Evolutionary conservation across 1,284 basidiomycete genomes (phyloP), one percentile per base, ranked within the genome.

Genomic region (Phylloboletellus chloephorus): DNA sequence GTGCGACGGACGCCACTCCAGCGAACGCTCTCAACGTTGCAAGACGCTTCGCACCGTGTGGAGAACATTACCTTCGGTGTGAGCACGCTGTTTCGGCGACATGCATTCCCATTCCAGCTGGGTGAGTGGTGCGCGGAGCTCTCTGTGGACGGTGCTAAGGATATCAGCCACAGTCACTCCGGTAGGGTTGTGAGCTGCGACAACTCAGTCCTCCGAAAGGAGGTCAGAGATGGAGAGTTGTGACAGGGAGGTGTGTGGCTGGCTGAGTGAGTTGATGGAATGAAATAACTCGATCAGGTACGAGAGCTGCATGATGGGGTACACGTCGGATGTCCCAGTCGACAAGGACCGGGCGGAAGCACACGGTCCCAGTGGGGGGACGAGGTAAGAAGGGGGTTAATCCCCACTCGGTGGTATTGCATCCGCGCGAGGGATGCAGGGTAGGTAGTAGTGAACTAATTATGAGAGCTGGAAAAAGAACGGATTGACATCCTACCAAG

Each of bases 81-180:
- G 67, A 8, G 57, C 40, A 22, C 63, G 67, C 34, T 78, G 69
- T 37, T 64, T 69, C 6, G 49, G 43, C n/a, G 64, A 61, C 38
- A 73, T 52, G 13, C 46, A 39, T 9, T 67, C 58, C 67, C 71
- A 76, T 44, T 77, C 73, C 1, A 40, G 36, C 9, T 52, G 59
- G 12, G 51, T 58, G 34, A 77, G 58, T 3, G 61, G 70, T 4
- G 34, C 53, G 7, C 57, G 53, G 16, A 77, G 52, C 13, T 60
- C 58, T n/a, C 45, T 35, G 52, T 69, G 61, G 28, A 78, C 68
- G 10, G 67, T 66, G 3, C 60, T 41, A 1, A 79, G 56, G 16
- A 78, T 63, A 34, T 79, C 72, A 19, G 53, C 54, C 39, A 79
- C 50, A 5, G 73, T 76, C 30, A 79, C 67, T 6, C 67, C 69